Conservation (phyloP, 1,284 basidiomycete genomes). For the Sanguinoderma infundibulare region DNA sequence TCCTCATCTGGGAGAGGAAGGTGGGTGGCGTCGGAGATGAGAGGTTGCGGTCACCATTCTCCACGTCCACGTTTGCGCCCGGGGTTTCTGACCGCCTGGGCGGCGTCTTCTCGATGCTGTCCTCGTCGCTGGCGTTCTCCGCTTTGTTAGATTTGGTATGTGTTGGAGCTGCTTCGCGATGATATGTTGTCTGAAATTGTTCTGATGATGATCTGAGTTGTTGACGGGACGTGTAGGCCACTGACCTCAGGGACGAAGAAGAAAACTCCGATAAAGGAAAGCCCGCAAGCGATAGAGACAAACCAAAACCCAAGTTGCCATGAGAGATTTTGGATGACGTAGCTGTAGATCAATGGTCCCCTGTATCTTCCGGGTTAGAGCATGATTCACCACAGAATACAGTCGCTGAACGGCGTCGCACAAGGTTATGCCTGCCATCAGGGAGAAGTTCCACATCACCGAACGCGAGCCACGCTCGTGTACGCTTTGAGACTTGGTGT, state of each 20-base stretch:
- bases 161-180: conserved; percentile 11
- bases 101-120: not conserved
- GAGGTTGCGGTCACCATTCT: conserved; percentile 7
- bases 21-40: conserved; percentile 23
- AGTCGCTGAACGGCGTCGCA: conserved; percentile 24
- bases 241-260: conserved; percentile 48
- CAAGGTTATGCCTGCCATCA: conserved; percentile 48
- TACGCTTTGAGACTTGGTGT: conserved; percentile 32
- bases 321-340: conserved; percentile 45
- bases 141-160: conserved; percentile 6
- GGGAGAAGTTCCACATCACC: conserved; percentile 47
- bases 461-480: conserved; percentile 48
- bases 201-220: too few species aligned
- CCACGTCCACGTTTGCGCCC: too few species aligned
- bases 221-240: too few species aligned
- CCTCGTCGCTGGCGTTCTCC: conserved; percentile 34
- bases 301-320: conserved; percentile 50
- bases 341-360: conserved; percentile 46
- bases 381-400: not conserved
- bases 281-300: conserved; percentile 45
- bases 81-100: not conserved
- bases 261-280: conserved; percentile 41
- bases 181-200: conserved; percentile 36
- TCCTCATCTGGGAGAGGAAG: conserved; percentile 39
- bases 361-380: conserved; percentile 5